Percentiles rank a stretch among this genome's conserved stretches.
Evolutionary conservation across 208 protist species (phyloP).

Genomic region (Trypanosoma melophagium): DNA sequence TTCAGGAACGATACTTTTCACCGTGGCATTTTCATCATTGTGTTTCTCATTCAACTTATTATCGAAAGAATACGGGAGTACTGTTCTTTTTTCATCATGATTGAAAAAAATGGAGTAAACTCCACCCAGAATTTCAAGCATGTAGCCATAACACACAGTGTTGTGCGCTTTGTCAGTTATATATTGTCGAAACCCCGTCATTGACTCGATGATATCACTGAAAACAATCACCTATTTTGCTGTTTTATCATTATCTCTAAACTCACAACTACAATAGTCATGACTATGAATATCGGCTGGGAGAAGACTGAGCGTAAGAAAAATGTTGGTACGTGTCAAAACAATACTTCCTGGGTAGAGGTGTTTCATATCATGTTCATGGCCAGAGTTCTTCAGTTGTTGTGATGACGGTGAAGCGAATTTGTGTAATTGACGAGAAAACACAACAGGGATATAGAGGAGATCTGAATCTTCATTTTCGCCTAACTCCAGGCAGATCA

Average conservation of each 20-base stretch:
- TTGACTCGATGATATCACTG: neutral
- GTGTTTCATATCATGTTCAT: neutral
- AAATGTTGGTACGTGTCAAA: neutral
- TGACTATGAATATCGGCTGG: neutral
- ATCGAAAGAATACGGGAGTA: neutral
- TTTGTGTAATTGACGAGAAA: neutral
- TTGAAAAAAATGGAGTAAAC: neutral
- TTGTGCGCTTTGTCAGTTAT: neutral
- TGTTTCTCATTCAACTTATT: neutral
- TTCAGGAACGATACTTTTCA: neutral
- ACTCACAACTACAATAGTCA: neutral
- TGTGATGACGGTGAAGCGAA: neutral
- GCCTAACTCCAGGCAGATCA: neutral
- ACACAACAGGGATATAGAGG: neutral
- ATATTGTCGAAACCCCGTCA: neutral
- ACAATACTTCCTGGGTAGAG: conserved; percentile 2
- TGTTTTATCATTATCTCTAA: neutral
- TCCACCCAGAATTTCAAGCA: neutral
- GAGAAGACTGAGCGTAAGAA: neutral
- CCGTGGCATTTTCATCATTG: neutral
- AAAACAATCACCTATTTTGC: neutral
- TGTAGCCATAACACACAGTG: neutral
- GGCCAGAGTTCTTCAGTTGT: neutral
- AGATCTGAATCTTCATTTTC: neutral
- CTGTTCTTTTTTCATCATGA: neutral